Base-by-base conservation (phyloP, 352 stramenopile genomes). In the Globisporangium spinosum region DNA sequence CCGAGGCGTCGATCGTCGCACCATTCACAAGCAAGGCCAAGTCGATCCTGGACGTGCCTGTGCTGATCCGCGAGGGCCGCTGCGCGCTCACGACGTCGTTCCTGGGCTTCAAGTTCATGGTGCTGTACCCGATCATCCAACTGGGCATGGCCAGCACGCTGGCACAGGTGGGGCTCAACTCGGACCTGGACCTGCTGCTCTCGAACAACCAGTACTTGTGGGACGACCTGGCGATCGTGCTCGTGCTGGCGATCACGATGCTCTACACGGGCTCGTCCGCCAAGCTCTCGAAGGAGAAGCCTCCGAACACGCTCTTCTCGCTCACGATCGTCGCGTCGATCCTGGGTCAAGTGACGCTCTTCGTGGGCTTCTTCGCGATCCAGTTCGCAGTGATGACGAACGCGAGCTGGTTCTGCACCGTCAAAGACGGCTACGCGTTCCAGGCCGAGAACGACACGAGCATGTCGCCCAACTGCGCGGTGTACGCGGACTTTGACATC, bases 21-120 rank as follows among this genome's bases (percentile, higher is more conserved):
- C 89, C 90, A 13, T 98, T 98, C 66, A 97, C 89, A 5, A 96
- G 84, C 68, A 81, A 92, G 45, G 75, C 84, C 34, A 96, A 96
- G 62, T 73, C 64, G 8, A 90, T 97, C 43, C 71, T 68, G 45
- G 84, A 88, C 64, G 88, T 97, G 13, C 67, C 80, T 0, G 84
- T 89, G 58, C 72, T 98, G 5, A 69, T 96, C 3, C 80, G 78
- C n/a, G 91, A 98, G 69, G 91, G 90, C 25, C 77, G 89, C 0
- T 96, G 89, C 71, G 82, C 89, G 15, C 70, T 98, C 12, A 76
- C 72, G 25, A 88, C 79, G 13, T 82, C 77, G 55, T 84, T 85
- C 63, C 29, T 78, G 2, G 75, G 68, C 7, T 82, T 86, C 71
- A 89, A 89, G 72, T 86, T 74, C 64, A 83, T 89, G 73, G 75